phyloP scores from a whole-genome alignment of 2,329 filamentous ascomycete genomes.

The Diaporthe velutina region DNA sequence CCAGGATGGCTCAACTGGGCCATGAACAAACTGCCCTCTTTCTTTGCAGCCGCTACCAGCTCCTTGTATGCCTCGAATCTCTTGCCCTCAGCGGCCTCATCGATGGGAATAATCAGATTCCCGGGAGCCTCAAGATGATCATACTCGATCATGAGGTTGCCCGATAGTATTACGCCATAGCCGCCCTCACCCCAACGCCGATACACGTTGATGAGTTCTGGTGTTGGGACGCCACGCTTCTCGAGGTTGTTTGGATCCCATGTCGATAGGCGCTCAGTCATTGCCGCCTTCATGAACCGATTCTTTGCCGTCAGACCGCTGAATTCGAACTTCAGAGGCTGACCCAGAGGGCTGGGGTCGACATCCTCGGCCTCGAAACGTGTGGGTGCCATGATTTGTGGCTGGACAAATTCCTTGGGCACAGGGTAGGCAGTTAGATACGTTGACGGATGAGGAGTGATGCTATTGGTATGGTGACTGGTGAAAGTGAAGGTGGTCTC shows the following conservation, averaged over 20 bases:
- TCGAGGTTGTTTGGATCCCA: conserved; percentile 68
- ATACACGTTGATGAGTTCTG: conserved; percentile 66
- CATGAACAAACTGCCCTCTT: conserved; percentile 70
- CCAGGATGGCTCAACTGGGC: conserved; percentile 75
- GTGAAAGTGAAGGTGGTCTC: not conserved
- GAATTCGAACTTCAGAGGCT: conserved; percentile 63
- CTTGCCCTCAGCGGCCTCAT: conserved; percentile 63
- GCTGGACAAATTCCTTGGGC: not conserved
- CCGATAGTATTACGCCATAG: conserved; percentile 70
- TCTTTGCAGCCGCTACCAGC: conserved; percentile 67
- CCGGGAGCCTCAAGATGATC: conserved; percentile 69
- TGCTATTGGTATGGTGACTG: too few relatives aligned
- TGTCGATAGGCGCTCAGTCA: conserved; percentile 74
- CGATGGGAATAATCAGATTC: conserved; percentile 70
- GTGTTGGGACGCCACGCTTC: conserved; percentile 58
- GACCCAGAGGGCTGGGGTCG: conserved; percentile 53
- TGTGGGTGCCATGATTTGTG: conserved; percentile 29
- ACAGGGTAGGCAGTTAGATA: not conserved
- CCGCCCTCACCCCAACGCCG: conserved; percentile 71
- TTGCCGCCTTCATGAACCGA: conserved; percentile 76
- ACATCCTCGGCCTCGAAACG: conserved; percentile 39
- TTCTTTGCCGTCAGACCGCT: conserved; percentile 70
- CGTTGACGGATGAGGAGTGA: not conserved
- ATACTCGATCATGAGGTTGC: conserved; percentile 75
- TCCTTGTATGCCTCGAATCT: conserved; percentile 73